Base-by-base conservation (phyloP, 2,329 filamentous ascomycete species). In the Beauveria medogensis region DNA sequence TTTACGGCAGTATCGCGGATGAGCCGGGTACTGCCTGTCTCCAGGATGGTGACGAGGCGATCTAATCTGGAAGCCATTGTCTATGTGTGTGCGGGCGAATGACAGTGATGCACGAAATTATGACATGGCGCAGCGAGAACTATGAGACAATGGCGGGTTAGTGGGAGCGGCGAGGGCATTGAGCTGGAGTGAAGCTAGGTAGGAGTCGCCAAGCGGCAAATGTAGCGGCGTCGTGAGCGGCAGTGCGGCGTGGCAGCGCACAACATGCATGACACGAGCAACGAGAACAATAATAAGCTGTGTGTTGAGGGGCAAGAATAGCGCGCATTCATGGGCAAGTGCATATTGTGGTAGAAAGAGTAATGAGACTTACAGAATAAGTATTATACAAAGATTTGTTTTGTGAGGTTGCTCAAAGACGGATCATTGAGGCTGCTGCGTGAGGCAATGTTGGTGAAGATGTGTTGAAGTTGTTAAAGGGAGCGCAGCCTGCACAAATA, bases 1-100 rank as follows among this genome's bases (percentile, higher is more conserved):
- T 95, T 92, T 64, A 96, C 94, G 64, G 94, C 95, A 64, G 94
- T 99, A 71, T 97, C 96, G 67, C 95, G 88, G 72, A 99, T 97
- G 67, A 99, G 82, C 72, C 89, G 88, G 63, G 94, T 99, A 77
- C 93, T 97, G 68, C 94, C 94, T 62, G 94, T 97, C 82, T 99
- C 94, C 69, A 99, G 87, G 72, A 99, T 86, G 66, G 92, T 96
- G 74, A 63, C 61, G 28, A 63, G 56, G 61, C 58, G 44, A 56
- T 63, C 61, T 56, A 63, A 47, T 57, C 61, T 60, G 14, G 61
- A 63, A 3, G 61, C 61, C 61, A 63, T 63, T 46, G 46, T 53
- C 47, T 58, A 48, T 46, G 24, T 40, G 47, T 43, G 47, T 20
- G 40, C 57, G 48, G 34, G 26, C 28, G 41, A 37, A 16, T 55